These are phyloP conservation scores for Fomitopsis pinicola DNA, from an alignment of 1,284 basidiomycete species.

Conservation along the genomic window DNA sequence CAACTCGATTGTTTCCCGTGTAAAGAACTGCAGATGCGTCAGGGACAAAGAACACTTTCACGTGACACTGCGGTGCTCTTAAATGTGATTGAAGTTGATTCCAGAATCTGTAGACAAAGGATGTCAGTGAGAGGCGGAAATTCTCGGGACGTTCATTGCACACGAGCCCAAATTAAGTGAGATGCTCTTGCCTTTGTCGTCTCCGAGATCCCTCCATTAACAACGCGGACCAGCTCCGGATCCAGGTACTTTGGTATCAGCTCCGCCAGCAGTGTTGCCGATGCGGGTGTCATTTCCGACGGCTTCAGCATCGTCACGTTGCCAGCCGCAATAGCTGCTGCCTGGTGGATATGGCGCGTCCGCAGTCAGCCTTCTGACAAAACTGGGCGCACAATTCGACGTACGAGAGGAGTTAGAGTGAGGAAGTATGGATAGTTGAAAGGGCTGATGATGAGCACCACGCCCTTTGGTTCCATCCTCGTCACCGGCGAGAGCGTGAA, in stretches of 20 bases:
- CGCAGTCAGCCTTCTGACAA: not conserved
- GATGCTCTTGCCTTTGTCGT: conserved; percentile 52
- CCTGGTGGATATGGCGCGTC: not conserved
- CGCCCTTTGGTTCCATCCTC: conserved; percentile 77
- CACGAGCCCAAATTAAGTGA: not conserved
- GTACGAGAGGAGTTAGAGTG: conserved; percentile 48
- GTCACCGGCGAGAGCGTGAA: conserved; percentile 51
- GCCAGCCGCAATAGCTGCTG: conserved; percentile 79
- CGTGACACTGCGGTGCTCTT: conserved; percentile 27
- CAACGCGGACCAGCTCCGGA: too few species aligned
- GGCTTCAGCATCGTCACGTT: conserved; percentile 75
- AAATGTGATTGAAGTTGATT: conserved; percentile 89
- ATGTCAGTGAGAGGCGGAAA: too few species aligned
- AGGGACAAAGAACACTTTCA: conserved; percentile 48
- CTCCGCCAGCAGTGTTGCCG: conserved; percentile 67
- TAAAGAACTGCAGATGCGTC: conserved; percentile 26
- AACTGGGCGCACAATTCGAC: conserved; percentile 11
- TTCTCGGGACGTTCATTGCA: too few species aligned
- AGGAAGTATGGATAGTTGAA: conserved; percentile 42
- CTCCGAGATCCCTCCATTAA: conserved; percentile 70
- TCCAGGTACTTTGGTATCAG: conserved; percentile 83
- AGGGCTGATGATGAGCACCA: conserved; percentile 54
- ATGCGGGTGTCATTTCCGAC: conserved; percentile 72
- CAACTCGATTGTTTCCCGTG: conserved; percentile 69
- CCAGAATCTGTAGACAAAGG: conserved; percentile 47